Evolutionary conservation across 495 filamentous ascomycete species (phyloP), one percentile per base, ranked within the genome.

Genomic region (Penicillium nucicola): DNA sequence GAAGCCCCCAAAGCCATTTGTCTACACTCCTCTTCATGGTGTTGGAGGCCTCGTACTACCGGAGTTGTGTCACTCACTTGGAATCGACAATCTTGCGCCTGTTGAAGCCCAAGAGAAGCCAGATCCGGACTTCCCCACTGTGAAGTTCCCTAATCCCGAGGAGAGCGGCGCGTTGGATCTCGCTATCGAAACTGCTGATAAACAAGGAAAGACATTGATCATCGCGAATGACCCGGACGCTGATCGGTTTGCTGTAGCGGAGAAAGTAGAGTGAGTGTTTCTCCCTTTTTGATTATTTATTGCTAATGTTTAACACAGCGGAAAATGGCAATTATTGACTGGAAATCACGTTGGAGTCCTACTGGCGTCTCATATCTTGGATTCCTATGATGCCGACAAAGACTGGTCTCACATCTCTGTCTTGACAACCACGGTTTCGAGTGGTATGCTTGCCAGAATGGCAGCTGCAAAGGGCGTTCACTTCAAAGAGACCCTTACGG

Each of bases 161-260:
- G 86, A 89, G 57, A 74, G 76, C 33, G 84, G 84, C 13, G 84
- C 85, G 10, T 62, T 89, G n/a, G 77, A 87, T 53, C 71, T 88
- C 20, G 79, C 86, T 10, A 80, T 80, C 28, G 45, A 70, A 42
- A 74, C 74, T 9, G 86, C 84, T 34, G 75, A 84, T 33, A 52
- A 59, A 39, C 52, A 74, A 18, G 65, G 64, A 15, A 69, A 77
- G 55, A 60, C 59, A 13, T 53, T 88, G 10, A 75, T 89, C 32
- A 62, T 88, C 41, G 84, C 86, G 18, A 85, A 79, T 47, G 86
- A 89, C 55, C 86, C 86, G 9, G 86, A 89, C 60, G 86, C 86
- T 10, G 86, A 89, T 68, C 82, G 86, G 10, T 82, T 89, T 48
- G 81, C 85, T 17, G 82, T 74, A 15, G 86, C 84, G 6, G 79